Evolutionary conservation across 2,329 filamentous ascomycete genomes (phyloP), one percentile per base, ranked within the genome.

Genomic region (Aureobasidium sp.): DNA sequence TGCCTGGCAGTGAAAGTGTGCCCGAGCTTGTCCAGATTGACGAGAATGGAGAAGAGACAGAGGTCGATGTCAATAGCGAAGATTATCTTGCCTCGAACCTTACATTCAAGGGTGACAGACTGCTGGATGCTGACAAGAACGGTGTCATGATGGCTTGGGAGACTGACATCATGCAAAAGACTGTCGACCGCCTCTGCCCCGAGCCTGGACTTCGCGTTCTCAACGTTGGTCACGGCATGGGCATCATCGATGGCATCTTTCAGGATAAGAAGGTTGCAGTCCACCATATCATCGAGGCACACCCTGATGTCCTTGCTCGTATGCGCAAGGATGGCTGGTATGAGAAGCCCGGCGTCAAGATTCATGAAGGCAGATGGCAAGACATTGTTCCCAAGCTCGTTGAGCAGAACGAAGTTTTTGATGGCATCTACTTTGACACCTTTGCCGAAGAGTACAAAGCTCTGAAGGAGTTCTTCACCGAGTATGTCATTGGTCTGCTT

Each of bases 361-460:
- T 81, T 15, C 77, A 79, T 62, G 76, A 78, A 64, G 78, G 78
- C 29, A 71, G 73, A 33, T 81, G 78, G 78, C 78, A 81, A 66
- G 78, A 80, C 44, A 69, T 80, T 9, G 70, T 81, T 1, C 77
- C 77, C 1, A 71, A 71, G 39, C 71, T 81, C 0, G 70, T 78
- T 3, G 74, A 75, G 62, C 70, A 77, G 62, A 76, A 74, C 42
- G 70, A 62, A 5, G 67, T 71, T 24, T 77, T 80, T 59, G 78
- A 81, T 64, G 78, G 74, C 12, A 79, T 99, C 67, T 99, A 97
- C 78, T 97, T 97, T 70, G 94, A 99, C 72, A 99, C 94, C 0
- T 97, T 97, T 73, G 94, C 91, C 7, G 94, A 99, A 76, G 90
- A 94, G 66, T 99, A 97, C 75, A 79, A 81, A 2, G 89, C 93